phyloP scores from a whole-genome alignment of 2,329 filamentous ascomycete genomes.

The Ambrosiella xylebori region DNA sequence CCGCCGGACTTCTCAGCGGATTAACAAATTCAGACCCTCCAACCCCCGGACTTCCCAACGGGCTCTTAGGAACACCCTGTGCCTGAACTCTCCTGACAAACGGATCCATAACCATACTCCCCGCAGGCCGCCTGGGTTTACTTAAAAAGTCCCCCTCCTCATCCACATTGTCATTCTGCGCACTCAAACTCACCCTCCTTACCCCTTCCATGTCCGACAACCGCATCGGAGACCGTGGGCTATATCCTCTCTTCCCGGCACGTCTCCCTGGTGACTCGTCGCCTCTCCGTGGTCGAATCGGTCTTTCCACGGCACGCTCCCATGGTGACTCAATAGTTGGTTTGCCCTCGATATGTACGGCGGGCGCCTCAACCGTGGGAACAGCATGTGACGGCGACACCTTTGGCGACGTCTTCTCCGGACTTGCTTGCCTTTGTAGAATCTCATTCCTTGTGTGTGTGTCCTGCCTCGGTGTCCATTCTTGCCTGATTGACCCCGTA shows the following conservation, averaged over 20 bases:
- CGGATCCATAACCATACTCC: background rate
- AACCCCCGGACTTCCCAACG: background rate
- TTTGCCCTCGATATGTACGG: background rate
- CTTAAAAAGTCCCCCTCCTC: background rate
- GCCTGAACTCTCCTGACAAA: background rate
- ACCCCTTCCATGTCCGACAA: background rate
- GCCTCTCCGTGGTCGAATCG: conserved; percentile 9
- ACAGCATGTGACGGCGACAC: conserved; percentile 2
- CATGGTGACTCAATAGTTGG: background rate
- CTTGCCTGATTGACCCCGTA: no score
- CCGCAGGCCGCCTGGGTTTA: background rate
- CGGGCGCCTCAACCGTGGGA: background rate
- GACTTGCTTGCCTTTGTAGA: background rate
- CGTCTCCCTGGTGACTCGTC: conserved; percentile 7
- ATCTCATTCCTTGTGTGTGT: no score
- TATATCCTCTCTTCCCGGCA: background rate
- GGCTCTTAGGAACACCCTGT: background rate
- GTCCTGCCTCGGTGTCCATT: no score
- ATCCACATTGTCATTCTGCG: background rate
- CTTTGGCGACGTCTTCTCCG: background rate
- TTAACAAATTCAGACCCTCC: background rate
- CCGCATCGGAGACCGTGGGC: conserved; percentile 6
- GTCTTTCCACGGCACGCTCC: conserved; percentile 5
- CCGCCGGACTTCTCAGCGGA: background rate
- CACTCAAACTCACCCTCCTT: background rate